Evolutionary conservation across 208 protist genomes (phyloP).

Genomic region (Phytomonas sp.): DNA sequence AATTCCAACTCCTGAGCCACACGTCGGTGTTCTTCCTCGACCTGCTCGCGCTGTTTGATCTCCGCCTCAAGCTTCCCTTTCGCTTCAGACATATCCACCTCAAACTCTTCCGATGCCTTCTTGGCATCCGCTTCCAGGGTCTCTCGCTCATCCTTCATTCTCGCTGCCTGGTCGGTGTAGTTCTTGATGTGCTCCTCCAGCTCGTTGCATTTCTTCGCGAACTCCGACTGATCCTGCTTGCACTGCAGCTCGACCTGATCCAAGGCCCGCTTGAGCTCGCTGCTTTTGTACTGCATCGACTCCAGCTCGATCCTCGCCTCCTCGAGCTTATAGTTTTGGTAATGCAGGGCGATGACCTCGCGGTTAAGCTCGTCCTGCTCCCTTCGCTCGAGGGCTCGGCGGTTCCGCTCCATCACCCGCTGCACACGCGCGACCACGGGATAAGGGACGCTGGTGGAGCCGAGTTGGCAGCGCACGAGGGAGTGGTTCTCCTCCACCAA

Average conservation of each 20-base stretch:
- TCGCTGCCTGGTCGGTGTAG: constrained; percentile 38
- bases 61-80: constrained; percentile 46
- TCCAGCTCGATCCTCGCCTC: constrained; percentile 77
- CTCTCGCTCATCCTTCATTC: constrained; percentile 39
- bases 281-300: constrained; percentile 43
- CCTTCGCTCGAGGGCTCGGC: constrained; percentile 25
- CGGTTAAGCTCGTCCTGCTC: constrained; percentile 61
- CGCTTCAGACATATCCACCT: constrained; percentile 38
- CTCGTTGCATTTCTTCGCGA: constrained; percentile 47
- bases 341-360: constrained; percentile 79
- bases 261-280: constrained; percentile 50
- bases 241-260: constrained; percentile 76
- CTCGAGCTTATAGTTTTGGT: constrained; percentile 84
- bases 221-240: constrained; percentile 70
- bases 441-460: constrained; percentile 63
- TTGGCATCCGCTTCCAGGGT: constrained; percentile 48
- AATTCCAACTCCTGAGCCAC: constrained; percentile 45
- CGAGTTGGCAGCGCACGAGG: constrained; percentile 41
- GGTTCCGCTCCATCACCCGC: constrained; percentile 47
- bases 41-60: constrained; percentile 40
- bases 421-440: constrained; percentile 50
- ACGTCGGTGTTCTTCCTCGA: constrained; percentile 41
- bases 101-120: constrained; percentile 28
- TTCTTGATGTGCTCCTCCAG: constrained; percentile 65
- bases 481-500: constrained; percentile 62